A percentile compares a stretch with the other conserved stretches of the same genome.
Evolutionary conservation across 768 basidiomycete species (phyloP).

Genomic region (Solioccasus polychromus): DNA sequence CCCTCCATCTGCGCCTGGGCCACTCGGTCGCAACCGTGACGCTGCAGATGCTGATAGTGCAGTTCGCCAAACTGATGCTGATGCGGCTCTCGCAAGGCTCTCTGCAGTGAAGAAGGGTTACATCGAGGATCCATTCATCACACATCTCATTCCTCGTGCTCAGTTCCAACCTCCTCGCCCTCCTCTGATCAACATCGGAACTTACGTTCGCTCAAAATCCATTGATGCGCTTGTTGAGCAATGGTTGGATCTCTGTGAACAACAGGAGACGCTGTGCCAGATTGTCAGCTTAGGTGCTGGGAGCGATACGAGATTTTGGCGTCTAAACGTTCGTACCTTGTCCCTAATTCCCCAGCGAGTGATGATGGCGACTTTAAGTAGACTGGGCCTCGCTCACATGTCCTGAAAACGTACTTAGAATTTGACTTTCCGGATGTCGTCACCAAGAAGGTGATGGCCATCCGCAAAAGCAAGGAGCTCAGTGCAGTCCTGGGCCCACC

Average conservation of each 20-base stretch:
- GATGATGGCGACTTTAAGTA: constrained; percentile 29
- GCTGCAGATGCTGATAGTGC: constrained; percentile 55
- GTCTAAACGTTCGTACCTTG: constrained; percentile 63
- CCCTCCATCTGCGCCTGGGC: constrained; percentile 12
- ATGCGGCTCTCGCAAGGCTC: constrained; percentile 78
- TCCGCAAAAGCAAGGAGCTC: constrained; percentile 59
- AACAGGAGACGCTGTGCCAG: constrained; percentile 58
- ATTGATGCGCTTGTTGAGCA: constrained; percentile 73
- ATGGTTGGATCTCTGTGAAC: constrained; percentile 52
- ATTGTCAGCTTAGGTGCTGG: constrained; percentile 95
- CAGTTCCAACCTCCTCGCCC: constrained; percentile 60
- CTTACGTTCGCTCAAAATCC: constrained; percentile 77
- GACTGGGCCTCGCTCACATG: constrained; percentile 53
- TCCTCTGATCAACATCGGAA: constrained; percentile 94
- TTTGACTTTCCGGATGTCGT: constrained; percentile 90
- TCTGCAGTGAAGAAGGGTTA: constrained; percentile 87
- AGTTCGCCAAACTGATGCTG: constrained; percentile 75
- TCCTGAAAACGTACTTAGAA: constrained; percentile 70
- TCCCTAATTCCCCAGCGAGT: constrained; percentile 6
- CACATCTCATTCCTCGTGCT: constrained; percentile 62
- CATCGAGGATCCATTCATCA: constrained; percentile 71
- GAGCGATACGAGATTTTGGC: constrained; percentile 95
- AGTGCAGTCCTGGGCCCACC: constrained; percentile 18
- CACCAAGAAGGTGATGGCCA: constrained; percentile 75
- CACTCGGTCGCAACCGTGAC: constrained; percentile 16